Conservation (phyloP, 2,329 filamentous ascomycete genomes). For the Neodidymelliopsis sp. region DNA sequence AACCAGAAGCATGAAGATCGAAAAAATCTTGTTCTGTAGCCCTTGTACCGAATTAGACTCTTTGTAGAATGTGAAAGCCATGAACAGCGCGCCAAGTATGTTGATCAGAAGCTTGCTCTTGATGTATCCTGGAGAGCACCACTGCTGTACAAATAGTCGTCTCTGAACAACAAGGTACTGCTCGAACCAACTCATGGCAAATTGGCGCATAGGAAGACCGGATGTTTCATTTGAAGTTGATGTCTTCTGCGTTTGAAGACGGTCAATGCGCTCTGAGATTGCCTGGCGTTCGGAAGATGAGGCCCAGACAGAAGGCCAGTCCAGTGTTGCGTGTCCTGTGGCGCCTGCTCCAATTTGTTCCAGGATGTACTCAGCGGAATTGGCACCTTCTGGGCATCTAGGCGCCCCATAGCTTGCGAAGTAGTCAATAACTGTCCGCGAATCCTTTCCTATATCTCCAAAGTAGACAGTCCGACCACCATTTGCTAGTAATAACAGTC, state of each 20-base stretch:
- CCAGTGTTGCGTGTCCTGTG: not conserved
- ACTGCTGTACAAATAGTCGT: conserved; percentile 87
- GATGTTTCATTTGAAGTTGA: conserved; percentile 48
- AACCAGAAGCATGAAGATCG: conserved; percentile 77
- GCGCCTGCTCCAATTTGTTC: conserved; percentile 47
- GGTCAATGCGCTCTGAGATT: not conserved
- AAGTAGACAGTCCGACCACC: conserved; percentile 81
- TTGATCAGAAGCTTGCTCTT: conserved; percentile 77
- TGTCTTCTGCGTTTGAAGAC: conserved; percentile 37
- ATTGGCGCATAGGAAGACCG: conserved; percentile 67
- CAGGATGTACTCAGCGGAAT: conserved; percentile 83
- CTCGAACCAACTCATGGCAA: not conserved
- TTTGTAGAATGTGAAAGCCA: conserved; percentile 78
- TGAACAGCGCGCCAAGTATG: conserved; percentile 65
- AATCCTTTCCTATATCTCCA: conserved; percentile 75
- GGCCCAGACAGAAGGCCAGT: conserved; percentile 24
- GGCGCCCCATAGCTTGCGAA: conserved; percentile 74
- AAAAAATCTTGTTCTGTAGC: conserved; percentile 81
- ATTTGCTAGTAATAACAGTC: conserved; percentile 75
- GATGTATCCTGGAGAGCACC: conserved; percentile 85
- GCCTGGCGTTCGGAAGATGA: conserved; percentile 20
- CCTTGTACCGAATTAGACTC: conserved; percentile 75
- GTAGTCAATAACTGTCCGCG: conserved; percentile 70
- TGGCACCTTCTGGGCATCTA: conserved; percentile 68
- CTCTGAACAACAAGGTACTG: conserved; percentile 71